Percentiles rank a stretch among this genome's conserved stretches.
phyloP scores from a whole-genome alignment of 2,329 filamentous ascomycete genomes.

The Neurospora sp. region DNA sequence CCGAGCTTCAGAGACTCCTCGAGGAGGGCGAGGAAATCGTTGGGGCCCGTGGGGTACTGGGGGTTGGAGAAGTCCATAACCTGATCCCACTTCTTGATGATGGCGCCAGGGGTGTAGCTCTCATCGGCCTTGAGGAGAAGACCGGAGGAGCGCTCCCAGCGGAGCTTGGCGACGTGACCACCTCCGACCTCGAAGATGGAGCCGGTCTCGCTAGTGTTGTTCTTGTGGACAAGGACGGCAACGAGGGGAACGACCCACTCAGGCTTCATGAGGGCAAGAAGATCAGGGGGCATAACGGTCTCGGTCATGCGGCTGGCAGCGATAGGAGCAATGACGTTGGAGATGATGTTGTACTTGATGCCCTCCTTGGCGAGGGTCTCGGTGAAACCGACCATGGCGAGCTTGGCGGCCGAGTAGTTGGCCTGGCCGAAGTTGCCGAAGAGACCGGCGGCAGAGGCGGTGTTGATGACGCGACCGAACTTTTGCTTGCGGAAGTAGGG shows the following conservation, averaged over 20 bases:
- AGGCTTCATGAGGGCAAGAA: constrained; percentile 75
- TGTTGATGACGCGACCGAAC: constrained; percentile 94
- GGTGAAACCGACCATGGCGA: constrained; percentile 91
- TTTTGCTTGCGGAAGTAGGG: constrained; percentile 98
- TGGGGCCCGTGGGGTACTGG: constrained; percentile 72
- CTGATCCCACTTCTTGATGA: constrained; percentile 82
- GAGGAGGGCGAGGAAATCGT: constrained; percentile 78
- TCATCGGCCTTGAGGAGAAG: constrained; percentile 82
- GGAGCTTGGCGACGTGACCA: constrained; percentile 82
- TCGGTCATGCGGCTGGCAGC: constrained; percentile 93
- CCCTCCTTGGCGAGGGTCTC: constrained; percentile 98
- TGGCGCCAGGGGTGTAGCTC: constrained; percentile 75
- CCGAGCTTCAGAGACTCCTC: constrained; percentile 74
- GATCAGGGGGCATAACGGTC: constrained; percentile 90
- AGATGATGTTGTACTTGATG: constrained; percentile 92
- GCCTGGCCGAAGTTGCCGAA: constrained; percentile 93
- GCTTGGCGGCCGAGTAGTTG: constrained; percentile 96
- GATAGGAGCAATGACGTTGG: constrained; percentile 91
- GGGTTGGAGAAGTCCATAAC: constrained; percentile 78
- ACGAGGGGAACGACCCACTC: constrained; percentile 95
- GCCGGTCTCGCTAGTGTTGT: constrained; percentile 73
- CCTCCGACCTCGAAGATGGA: constrained; percentile 90
- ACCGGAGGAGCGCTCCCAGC: constrained; percentile 90
- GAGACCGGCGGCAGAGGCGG: constrained; percentile 86
- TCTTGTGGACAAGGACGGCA: constrained; percentile 76